These are phyloP conservation scores for Cochlearia excelsa DNA, from an alignment of 345 rosid species.

Conservation along the genomic window DNA sequence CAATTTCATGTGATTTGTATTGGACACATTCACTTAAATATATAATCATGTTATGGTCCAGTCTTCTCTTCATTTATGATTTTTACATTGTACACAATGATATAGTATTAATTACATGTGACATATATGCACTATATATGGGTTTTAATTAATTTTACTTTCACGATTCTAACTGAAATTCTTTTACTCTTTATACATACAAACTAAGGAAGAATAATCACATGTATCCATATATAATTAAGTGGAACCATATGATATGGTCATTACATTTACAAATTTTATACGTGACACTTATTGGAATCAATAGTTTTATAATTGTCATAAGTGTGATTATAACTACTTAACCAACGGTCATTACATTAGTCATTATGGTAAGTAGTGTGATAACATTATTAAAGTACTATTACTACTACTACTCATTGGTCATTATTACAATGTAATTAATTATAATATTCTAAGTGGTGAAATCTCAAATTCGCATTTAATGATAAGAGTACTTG, in stretches of 20 bases:
- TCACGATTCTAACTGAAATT: slow-evolving; percentile 5
- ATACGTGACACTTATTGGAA: no score
- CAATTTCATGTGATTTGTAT: slow-evolving; percentile 31
- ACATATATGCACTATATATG: slow-evolving; percentile 2
- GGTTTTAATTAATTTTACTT: slow-evolving; percentile 6
- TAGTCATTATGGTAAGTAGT: no score
- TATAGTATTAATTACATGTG: slow-evolving; percentile 2
- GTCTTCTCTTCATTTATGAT: slow-evolving; percentile 30
- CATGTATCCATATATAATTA: slow-evolving; percentile 3
- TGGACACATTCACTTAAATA: slow-evolving; percentile 35
- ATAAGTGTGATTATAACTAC: no score
- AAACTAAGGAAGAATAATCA: slow-evolving; percentile 24
- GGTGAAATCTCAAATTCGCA: slow-evolving; percentile 1
- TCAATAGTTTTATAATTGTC: no score
- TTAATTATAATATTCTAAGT: background rate
- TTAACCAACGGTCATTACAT: no score
- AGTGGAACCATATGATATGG: background rate
- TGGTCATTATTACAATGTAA: background rate
- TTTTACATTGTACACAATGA: slow-evolving; percentile 12
- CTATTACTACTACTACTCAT: no score
- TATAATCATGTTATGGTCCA: slow-evolving; percentile 29
- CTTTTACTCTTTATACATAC: slow-evolving; percentile 16
- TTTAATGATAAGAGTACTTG: slow-evolving; percentile 15
- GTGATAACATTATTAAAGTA: no score
- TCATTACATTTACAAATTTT: background rate